Evolutionary conservation across 495 filamentous ascomycete genomes (phyloP).

Genomic region (Lineolata rhizophorae): DNA sequence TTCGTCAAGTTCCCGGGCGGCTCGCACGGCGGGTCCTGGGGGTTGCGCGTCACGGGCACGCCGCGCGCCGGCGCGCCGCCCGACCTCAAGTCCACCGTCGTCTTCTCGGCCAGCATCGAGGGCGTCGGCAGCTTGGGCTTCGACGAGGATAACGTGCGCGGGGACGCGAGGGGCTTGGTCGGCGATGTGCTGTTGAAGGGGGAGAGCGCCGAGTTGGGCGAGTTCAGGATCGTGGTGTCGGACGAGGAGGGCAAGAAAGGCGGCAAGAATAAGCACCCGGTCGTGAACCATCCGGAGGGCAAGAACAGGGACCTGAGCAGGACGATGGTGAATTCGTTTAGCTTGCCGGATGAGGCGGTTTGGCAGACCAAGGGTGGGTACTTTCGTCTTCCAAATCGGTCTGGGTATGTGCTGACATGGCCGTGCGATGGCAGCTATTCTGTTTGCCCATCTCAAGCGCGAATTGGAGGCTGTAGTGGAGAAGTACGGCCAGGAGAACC

Average conservation of each 20-base stretch:
- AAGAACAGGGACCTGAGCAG: constrained; percentile 52
- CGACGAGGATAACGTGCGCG: constrained; percentile 29
- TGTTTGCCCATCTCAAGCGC: constrained; percentile 60
- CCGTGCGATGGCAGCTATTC: constrained; percentile 24
- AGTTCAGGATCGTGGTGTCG: constrained; percentile 65
- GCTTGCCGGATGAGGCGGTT: constrained; percentile 40
- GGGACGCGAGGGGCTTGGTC: constrained; percentile 34
- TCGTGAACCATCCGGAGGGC: constrained; percentile 37
- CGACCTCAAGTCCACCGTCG: constrained; percentile 48
- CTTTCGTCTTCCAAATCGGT: constrained; percentile 6
- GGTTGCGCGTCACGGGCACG: constrained; percentile 61
- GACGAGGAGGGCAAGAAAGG: constrained; percentile 25
- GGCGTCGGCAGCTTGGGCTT: constrained; percentile 42
- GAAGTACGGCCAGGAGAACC: constrained; percentile 44
- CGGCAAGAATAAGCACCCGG: constrained; percentile 34
- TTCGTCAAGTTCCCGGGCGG: constrained; percentile 90
- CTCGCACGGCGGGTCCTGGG: constrained; percentile 77
- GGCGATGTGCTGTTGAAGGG: constrained; percentile 59
- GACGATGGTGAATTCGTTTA: constrained; percentile 50
- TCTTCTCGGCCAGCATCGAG: constrained; percentile 66
- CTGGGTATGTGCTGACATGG: constrained; percentile 3
- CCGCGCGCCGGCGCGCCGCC: constrained; percentile 43
- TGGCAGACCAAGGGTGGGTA: constrained; percentile 64
- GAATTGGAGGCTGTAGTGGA: constrained; percentile 46
- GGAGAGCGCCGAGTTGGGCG: constrained; percentile 50